Percentiles rank a stretch among this genome's conserved stretches.
These are phyloP conservation scores for Amanita rubescens DNA, from an alignment of 768 basidiomycete species.

Conservation along the genomic window DNA sequence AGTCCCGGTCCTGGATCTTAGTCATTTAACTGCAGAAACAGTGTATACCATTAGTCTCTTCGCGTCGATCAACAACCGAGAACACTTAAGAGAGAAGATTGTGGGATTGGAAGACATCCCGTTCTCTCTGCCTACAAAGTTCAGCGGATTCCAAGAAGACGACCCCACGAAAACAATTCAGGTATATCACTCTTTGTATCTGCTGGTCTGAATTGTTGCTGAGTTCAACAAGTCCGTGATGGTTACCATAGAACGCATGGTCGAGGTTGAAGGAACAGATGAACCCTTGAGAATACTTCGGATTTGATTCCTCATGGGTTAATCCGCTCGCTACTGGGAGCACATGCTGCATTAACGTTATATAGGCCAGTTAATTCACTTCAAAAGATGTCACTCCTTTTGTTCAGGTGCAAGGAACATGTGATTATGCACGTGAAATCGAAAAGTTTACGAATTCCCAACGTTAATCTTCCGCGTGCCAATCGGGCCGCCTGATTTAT, in stretches of 20 bases:
- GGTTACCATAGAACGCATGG: slow-evolving; percentile 2
- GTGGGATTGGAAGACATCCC: not conserved
- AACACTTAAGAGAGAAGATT: not conserved
- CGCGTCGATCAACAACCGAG: slow-evolving; percentile 14
- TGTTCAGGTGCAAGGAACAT: not conserved
- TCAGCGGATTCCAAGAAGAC: not conserved
- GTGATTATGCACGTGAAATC: too few species aligned
- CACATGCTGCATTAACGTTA: not conserved
- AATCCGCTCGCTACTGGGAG: not conserved
- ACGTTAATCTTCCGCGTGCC: slow-evolving; percentile 2
- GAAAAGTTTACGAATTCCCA: too few species aligned
- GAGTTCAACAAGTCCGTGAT: slow-evolving; percentile 1
- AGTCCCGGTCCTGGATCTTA: too few species aligned
- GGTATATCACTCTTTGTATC: not conserved
- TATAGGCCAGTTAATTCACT: too few species aligned
- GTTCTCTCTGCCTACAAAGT: not conserved
- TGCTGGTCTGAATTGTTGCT: not conserved
- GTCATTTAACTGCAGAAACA: slow-evolving; percentile 7
- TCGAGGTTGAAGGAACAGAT: not conserved
- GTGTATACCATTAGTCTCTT: slow-evolving; percentile 35
- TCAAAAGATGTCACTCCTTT: not conserved
- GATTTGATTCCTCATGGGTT: not conserved
- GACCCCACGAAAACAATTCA: not conserved
- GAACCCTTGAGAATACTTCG: not conserved
- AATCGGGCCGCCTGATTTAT: not conserved